Evolutionary conservation across 495 filamentous ascomycete species (phyloP).

Genomic region (Cenococcum geophilum): DNA sequence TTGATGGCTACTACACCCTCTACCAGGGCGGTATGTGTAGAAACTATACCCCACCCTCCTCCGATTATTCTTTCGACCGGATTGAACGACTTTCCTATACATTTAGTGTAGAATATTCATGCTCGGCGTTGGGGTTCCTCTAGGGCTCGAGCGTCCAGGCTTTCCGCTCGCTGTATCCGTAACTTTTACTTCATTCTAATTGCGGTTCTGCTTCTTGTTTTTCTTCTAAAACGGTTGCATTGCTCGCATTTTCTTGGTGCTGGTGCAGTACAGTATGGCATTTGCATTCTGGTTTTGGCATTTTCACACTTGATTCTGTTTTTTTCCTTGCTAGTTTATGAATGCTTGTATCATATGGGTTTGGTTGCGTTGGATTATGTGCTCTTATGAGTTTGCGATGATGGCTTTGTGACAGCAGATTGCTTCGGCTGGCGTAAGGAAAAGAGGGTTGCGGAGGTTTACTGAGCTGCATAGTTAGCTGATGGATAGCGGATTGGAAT

Average conservation of each 20-base stretch:
- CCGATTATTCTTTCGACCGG: constrained; percentile 4
- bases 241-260: constrained; percentile 10
- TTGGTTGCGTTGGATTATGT: not conserved
- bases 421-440: not conserved
- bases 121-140: constrained; percentile 24
- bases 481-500: not conserved
- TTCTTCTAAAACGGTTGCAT: constrained; percentile 9
- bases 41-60: not conserved
- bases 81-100: not conserved
- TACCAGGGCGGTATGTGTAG: not conserved
- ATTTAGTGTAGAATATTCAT: constrained; percentile 1
- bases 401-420: not conserved
- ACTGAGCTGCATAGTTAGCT: not conserved
- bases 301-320: not conserved
- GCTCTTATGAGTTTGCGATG: constrained; percentile 1
- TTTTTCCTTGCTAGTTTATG: not conserved
- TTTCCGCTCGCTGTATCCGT: constrained; percentile 23
- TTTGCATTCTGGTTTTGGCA: not conserved
- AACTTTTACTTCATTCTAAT: constrained; percentile 7
- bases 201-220: not conserved
- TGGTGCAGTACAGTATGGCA: not conserved
- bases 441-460: constrained; percentile 4
- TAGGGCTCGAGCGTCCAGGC: constrained; percentile 8
- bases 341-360: constrained; percentile 3
- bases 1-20: not conserved